Evolutionary conservation across 805 yeast species (phyloP).

Genomic region (Metschnikowia kofuensis): DNA sequence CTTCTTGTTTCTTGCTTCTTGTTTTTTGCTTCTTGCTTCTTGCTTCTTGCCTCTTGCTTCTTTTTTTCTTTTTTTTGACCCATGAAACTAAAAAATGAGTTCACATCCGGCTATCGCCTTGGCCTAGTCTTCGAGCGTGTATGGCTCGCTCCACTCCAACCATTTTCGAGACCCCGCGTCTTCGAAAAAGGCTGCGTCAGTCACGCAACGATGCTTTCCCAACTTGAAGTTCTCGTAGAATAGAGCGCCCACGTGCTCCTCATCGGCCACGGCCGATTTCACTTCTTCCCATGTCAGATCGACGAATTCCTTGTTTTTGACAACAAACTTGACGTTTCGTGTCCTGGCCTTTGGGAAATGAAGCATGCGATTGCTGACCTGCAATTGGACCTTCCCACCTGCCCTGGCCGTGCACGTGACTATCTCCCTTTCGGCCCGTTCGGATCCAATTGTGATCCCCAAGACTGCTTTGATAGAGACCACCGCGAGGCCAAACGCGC

Average conservation of each 20-base stretch:
- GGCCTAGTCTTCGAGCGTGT: neutral
- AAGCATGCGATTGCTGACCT: conserved; percentile 16
- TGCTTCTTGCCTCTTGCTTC: neutral
- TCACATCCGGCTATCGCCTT: neutral
- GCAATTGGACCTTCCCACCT: conserved; percentile 17
- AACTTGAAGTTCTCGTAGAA: conserved; percentile 11
- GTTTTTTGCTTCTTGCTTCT: too few relatives aligned
- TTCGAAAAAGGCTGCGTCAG: conserved; percentile 13
- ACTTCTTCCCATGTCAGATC: conserved; percentile 12
- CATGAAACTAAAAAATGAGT: neutral
- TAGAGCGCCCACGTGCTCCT: conserved; percentile 13
- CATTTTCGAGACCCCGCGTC: conserved; percentile 9
- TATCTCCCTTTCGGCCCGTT: conserved; percentile 10
- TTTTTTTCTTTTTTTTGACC: neutral
- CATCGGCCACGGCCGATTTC: conserved; percentile 8
- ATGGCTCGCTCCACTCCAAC: conserved; percentile 11
- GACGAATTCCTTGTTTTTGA: conserved; percentile 1
- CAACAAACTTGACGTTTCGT: conserved; percentile 6
- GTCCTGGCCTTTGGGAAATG: conserved; percentile 16
- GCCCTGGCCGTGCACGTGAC: conserved; percentile 16
- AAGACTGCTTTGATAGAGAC: conserved; percentile 5
- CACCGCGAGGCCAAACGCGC: conserved; percentile 3
- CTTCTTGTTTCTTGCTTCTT: neutral
- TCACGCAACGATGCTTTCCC: conserved; percentile 17
- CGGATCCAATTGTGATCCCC: conserved; percentile 5